These are phyloP conservation scores for Pseudocercospora macadamiae DNA, from an alignment of 2,329 filamentous ascomycete species.

Conservation along the genomic window DNA sequence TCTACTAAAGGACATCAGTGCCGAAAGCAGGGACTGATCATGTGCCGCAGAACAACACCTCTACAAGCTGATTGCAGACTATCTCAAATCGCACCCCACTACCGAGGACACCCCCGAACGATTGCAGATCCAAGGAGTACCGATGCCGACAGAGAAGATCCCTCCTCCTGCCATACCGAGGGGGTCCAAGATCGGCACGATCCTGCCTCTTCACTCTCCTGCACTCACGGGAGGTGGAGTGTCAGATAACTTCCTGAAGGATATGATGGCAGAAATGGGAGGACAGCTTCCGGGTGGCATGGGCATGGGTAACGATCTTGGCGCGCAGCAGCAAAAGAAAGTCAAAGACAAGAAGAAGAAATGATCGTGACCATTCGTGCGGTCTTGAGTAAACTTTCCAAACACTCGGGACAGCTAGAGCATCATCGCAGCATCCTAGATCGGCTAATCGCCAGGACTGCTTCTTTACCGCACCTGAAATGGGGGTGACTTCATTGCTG, in stretches of 20 bases:
- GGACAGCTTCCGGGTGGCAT: slow-evolving; percentile 37
- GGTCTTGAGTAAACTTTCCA: neutral
- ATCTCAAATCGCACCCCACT: slow-evolving; percentile 78
- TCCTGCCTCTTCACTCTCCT: slow-evolving; percentile 84
- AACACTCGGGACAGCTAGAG: neutral
- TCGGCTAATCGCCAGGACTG: neutral
- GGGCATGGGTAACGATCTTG: slow-evolving; percentile 29
- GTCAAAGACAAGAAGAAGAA: slow-evolving; percentile 38
- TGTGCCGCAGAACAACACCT: slow-evolving; percentile 75
- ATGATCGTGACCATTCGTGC: slow-evolving; percentile 14
- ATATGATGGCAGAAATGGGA: slow-evolving; percentile 93
- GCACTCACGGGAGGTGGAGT: slow-evolving; percentile 92
- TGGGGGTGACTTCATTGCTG: neutral
- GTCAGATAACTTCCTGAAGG: slow-evolving; percentile 90
- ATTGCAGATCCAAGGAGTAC: slow-evolving; percentile 73
- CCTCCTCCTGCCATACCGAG: slow-evolving; percentile 69
- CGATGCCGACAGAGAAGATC: slow-evolving; percentile 61
- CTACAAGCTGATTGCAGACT: slow-evolving; percentile 75
- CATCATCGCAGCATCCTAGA: neutral
- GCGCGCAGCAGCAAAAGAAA: slow-evolving; percentile 32
- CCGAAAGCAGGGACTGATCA: slow-evolving; percentile 11
- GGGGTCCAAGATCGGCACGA: slow-evolving; percentile 86
- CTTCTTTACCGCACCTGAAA: neutral
- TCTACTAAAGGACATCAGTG: neutral
- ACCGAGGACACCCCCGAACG: slow-evolving; percentile 71